A percentile compares a stretch with the other conserved stretches of the same genome.
phyloP scores from a whole-genome alignment of 306 rosid species.

The Gastrolobium bilobum region DNA sequence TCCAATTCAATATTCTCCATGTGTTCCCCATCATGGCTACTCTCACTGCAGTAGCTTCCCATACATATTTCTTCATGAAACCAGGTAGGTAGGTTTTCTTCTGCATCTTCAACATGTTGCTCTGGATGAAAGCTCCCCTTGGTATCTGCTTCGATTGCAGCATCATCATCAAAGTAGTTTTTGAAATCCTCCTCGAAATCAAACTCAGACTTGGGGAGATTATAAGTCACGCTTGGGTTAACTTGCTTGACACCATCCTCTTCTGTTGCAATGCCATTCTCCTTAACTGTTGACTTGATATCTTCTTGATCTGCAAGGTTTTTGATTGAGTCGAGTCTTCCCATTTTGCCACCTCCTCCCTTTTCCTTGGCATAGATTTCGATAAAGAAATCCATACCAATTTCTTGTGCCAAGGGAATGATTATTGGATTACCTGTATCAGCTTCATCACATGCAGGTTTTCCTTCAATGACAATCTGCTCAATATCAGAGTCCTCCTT shows the following conservation, averaged over 20 bases:
- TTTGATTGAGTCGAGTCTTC: slow-evolving; percentile 10
- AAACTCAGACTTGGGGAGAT: slow-evolving; percentile 48
- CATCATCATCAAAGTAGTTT: slow-evolving; percentile 19
- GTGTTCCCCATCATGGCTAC: slow-evolving; percentile 46
- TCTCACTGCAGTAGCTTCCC: slow-evolving; percentile 50
- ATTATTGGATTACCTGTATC: slow-evolving; percentile 35
- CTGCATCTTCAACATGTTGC: slow-evolving; percentile 35
- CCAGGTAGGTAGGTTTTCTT: slow-evolving; percentile 38
- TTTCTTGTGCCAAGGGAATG: slow-evolving; percentile 48
- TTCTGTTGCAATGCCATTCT: slow-evolving; percentile 35
- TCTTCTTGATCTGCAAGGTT: slow-evolving; percentile 43
- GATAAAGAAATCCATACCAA: slow-evolving; percentile 53
- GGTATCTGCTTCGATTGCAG: slow-evolving; percentile 47
- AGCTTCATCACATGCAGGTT: slow-evolving; percentile 46
- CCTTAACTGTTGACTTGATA: slow-evolving; percentile 32
- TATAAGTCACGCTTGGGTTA: slow-evolving; percentile 43
- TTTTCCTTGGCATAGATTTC: slow-evolving; percentile 56
- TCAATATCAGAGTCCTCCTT: slow-evolving; percentile 39
- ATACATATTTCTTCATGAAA: slow-evolving; percentile 49
- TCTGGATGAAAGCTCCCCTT: slow-evolving; percentile 38
- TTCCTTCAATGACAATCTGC: slow-evolving; percentile 44
- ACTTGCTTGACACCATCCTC: slow-evolving; percentile 31
- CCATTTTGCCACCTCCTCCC: slow-evolving; percentile 40
- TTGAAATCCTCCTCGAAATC: slow-evolving; percentile 49
- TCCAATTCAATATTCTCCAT: slow-evolving; percentile 45